Evolutionary conservation across 495 filamentous ascomycete genomes (phyloP), one percentile per base, ranked within the genome.

Genomic region (Aspergillus kassunensis): DNA sequence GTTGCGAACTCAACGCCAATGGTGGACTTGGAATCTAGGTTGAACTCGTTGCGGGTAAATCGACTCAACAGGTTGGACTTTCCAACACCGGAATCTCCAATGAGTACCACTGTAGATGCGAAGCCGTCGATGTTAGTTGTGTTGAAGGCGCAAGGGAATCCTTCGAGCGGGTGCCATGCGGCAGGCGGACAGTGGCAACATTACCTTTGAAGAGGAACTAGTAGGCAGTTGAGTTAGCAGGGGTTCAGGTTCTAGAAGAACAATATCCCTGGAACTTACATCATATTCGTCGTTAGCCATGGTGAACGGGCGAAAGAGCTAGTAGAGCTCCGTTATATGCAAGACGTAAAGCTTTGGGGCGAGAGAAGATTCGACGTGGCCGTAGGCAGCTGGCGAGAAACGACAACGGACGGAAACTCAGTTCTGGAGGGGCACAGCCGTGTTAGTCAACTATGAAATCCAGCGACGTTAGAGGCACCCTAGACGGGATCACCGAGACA

Each of bases 231-330:
- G 56, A 46, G 39, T 57, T 52, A 56, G 50, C 36, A 37, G 37
- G 21, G 45, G 49, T 13, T 15, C 5, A 20, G 15, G 34, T 15
- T 13, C 9, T 20, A 10, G n/a, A n/a, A 29, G 30, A 53, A 36
- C 23, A 45, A 12, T 9, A 31, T 19, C 43, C 33, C 36, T 31
- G 21, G 39, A 8, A 79, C 95, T 82, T 75, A 98, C 93, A 87
- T 99, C 93, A 75, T 99, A 97, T 79, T 99, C 95, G 78, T 99
- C 95, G 84, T 99, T 99, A 63, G 95, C 95, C 95, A 99, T 99
- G 51, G 52, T 31, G 44, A 43, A 42, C 43, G 44, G 43, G 57
- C 56, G 37, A 37, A 58, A 55, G 57, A 60, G 60, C 60, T 59
- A 46, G 40, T 19, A 31, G 53, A 63, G 59, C 56, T 55, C 54